Base-by-base conservation (phyloP, 306 rosid genomes). In the Quercus ilex region DNA sequence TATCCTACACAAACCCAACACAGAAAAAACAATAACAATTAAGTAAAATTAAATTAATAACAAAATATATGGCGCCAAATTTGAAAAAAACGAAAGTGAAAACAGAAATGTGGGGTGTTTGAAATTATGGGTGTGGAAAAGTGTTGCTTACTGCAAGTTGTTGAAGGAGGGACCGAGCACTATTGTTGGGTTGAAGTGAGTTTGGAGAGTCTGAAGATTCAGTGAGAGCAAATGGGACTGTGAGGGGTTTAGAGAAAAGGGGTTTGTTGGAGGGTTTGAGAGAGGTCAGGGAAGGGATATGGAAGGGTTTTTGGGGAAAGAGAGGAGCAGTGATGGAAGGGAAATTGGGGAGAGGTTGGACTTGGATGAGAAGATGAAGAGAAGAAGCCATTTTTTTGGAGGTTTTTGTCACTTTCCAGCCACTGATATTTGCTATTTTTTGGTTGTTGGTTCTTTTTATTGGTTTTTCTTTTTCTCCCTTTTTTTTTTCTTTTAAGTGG, bases 181-280 rank as follows among this genome's bases (percentile, higher is more conserved):
- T 82, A 9, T 87, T 84, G 64, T 90, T 85, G 69, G 93, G 90
- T 52, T 85, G 84, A 15, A 87, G 79, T 19, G 94, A 88, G 75
- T 86, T 88, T 49, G 92, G 84, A 0, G 97, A 90, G 68, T 91
- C 91, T 2, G 98, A 67, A 8, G 72, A 91, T 5, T 87, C 94
- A 0, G 97, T 80, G 20, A 94, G 87, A 77, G 98, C 93, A 59
- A 88, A 86, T 33, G 89, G 77, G 53, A 85, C 68, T 1, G 81
- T 21, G 35, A 81, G 79, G 49, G 90, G 79, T 75, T 87, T 89
- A 49, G 74, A 62, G 58, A 28, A 63, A 77, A 68, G 68, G 46
- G 58, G 51, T 19, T 78, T 49, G 2, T 55, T 71, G 57, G 83
- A 71, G 60, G 82, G 78, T 60, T 55, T 85, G 74, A 85, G 83